phyloP scores from a whole-genome alignment of 1,284 basidiomycete species.

The Moesziomyces parantarcticus region DNA sequence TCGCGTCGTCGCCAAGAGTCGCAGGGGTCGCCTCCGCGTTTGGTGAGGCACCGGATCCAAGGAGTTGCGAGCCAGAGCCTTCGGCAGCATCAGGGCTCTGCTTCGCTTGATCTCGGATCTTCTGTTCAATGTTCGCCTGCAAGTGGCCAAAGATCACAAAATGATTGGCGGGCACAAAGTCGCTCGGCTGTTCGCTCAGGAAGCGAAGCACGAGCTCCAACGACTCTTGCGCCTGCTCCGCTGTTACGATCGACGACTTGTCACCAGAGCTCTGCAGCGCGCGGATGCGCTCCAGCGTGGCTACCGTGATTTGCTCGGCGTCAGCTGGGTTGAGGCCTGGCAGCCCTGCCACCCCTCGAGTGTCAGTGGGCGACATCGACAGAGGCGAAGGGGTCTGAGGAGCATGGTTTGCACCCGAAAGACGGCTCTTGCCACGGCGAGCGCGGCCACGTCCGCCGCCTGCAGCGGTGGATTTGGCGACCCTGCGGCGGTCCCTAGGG shows the following conservation, averaged over 20 bases:
- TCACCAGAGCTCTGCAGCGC: conserved; percentile 16
- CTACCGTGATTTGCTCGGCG: conserved; percentile 17
- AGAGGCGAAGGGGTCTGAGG: conserved; percentile 43
- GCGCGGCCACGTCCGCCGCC: conserved; percentile 20
- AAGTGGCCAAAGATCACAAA: conserved; percentile 40
- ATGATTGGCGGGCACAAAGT: conserved; percentile 34
- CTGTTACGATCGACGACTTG: conserved; percentile 22
- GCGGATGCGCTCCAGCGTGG: conserved; percentile 24
- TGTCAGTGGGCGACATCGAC: conserved; percentile 31
- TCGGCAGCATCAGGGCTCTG: conserved; percentile 3
- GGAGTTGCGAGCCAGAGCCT: not conserved
- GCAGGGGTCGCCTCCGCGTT: no score
- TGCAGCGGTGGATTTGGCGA: conserved; percentile 5
- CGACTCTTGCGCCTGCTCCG: conserved; percentile 38
- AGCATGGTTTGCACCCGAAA: conserved; percentile 29
- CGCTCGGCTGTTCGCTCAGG: conserved; percentile 42
- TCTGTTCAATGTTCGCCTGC: conserved; percentile 44
- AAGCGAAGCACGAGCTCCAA: conserved; percentile 39
- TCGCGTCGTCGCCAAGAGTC: no score
- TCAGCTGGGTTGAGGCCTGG: conserved; percentile 4
- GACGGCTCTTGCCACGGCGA: conserved; percentile 27
- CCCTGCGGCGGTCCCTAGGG: conserved; percentile 12
- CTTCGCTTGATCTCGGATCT: conserved; percentile 16
- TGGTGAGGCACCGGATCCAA: not conserved
- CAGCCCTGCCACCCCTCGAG: conserved; percentile 1